Percentiles rank a stretch among this genome's conserved stretches.
phyloP scores from a whole-genome alignment of 306 rosid genomes.

The Senna siamea region DNA sequence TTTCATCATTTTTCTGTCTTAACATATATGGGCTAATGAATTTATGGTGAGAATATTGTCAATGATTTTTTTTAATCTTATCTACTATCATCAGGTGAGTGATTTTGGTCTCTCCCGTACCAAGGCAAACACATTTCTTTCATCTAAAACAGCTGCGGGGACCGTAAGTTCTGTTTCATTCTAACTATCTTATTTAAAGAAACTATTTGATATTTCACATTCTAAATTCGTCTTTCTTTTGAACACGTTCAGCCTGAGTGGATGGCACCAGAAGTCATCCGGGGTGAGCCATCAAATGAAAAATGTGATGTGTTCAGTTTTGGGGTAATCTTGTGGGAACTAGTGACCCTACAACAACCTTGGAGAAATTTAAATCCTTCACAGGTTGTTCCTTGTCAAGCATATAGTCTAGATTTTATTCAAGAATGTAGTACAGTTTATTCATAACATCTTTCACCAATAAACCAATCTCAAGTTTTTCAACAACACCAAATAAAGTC shows the following conservation, averaged over 20 bases:
- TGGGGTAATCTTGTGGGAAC: constrained; percentile 96
- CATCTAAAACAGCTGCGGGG: constrained; percentile 95
- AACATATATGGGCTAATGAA: not conserved
- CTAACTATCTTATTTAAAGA: constrained; percentile 10
- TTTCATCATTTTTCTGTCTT: not conserved
- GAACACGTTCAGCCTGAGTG: constrained; percentile 69
- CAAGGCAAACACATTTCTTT: constrained; percentile 89
- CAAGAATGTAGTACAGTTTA: no score
- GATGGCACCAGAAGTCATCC: constrained; percentile 99
- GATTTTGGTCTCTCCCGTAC: constrained; percentile 96
- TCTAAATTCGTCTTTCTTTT: constrained; percentile 28
- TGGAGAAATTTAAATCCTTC: constrained; percentile 80
- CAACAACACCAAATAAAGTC: no score
- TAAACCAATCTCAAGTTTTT: not conserved
- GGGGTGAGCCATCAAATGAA: constrained; percentile 85
- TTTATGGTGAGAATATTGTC: constrained; percentile 7
- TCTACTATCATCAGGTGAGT: constrained; percentile 59
- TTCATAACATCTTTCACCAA: no score
- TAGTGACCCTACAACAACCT: constrained; percentile 85
- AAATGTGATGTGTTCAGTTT: constrained; percentile 93
- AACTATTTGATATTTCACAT: constrained; percentile 32
- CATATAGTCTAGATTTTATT: no score
- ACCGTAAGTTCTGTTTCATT: constrained; percentile 64
- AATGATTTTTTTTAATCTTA: constrained; percentile 29
- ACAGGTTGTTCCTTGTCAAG: constrained; percentile 57